phyloP scores from a whole-genome alignment of 1,139 yeast species.

The Candida labiduridarum region DNA sequence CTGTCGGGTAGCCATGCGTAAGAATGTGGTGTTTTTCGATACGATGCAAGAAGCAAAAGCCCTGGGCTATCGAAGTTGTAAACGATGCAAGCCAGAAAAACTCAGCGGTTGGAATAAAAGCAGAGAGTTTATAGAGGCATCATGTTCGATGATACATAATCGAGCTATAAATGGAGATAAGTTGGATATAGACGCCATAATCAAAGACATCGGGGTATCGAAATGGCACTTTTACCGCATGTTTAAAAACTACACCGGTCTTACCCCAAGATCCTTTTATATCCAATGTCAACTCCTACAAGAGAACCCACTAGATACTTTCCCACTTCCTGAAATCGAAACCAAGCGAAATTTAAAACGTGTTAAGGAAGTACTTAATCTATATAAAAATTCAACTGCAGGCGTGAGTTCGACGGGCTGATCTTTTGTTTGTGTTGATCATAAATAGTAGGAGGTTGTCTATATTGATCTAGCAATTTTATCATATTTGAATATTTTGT shows the following conservation, averaged over 20 bases:
- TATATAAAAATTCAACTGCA: conserved; percentile 38
- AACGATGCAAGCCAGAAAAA: conserved; percentile 15
- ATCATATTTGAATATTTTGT: conserved; percentile 28
- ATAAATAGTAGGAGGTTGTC: conserved; percentile 34
- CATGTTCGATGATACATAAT: conserved; percentile 14
- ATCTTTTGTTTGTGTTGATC: conserved; percentile 35
- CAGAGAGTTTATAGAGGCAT: conserved; percentile 12
- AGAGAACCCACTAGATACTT: conserved; percentile 10
- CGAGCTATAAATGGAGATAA: conserved; percentile 9
- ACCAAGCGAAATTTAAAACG: conserved; percentile 13
- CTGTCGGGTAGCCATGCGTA: conserved; percentile 13
- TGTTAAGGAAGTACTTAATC: conserved; percentile 22
- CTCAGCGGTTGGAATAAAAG: conserved; percentile 16
- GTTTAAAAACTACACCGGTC: conserved; percentile 24
- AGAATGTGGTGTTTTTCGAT: conserved; percentile 12
- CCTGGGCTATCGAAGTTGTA: conserved; percentile 13
- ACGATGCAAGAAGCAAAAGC: conserved; percentile 10
- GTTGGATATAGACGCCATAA: conserved; percentile 11
- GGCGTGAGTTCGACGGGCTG: conserved; percentile 20
- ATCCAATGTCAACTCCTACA: conserved; percentile 12
- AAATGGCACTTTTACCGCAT: conserved; percentile 29
- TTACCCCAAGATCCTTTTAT: conserved; percentile 23
- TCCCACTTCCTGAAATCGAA: conserved; percentile 13
- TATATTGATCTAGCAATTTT: conserved; percentile 23
- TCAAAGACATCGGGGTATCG: conserved; percentile 20